A percentile compares a stretch with the other conserved stretches of the same genome.
Conservation (phyloP, 228 moss, liverwort and hornwort genomes). For the Sphagnum magellanicum region DNA sequence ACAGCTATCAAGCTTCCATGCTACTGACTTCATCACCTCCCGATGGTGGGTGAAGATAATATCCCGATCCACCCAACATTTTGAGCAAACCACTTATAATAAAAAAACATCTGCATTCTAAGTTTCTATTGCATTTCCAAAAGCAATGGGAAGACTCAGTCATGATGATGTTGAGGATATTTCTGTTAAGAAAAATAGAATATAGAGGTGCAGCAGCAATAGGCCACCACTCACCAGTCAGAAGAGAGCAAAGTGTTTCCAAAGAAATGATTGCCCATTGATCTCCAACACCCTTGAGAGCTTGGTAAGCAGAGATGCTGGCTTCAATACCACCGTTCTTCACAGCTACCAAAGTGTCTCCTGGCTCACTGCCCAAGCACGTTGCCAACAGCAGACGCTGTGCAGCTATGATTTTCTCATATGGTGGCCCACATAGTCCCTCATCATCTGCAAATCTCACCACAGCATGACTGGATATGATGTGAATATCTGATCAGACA, state of each 20-base stretch:
- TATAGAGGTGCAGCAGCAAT: neutral
- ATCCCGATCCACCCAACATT: no score
- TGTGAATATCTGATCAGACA: no score
- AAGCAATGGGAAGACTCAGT: no score
- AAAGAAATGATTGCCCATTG: slow-evolving; percentile 35
- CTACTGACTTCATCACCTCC: no score
- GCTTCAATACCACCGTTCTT: slow-evolving; percentile 46
- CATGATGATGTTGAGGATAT: no score
- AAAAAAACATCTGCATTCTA: no score
- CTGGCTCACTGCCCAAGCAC: slow-evolving; percentile 27
- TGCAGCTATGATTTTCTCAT: no score
- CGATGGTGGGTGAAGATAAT: no score
- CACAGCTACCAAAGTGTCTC: slow-evolving; percentile 40
- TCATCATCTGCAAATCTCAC: slow-evolving; percentile 19
- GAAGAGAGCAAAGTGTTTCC: slow-evolving; percentile 27
- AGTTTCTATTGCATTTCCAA: no score
- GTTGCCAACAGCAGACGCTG: neutral
- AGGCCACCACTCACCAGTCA: slow-evolving; percentile 22
- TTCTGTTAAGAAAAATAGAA: neutral
- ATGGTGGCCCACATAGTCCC: no score
- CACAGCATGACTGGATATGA: slow-evolving; percentile 12
- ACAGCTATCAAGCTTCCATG: no score
- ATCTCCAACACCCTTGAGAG: slow-evolving; percentile 32
- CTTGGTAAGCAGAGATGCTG: slow-evolving; percentile 44
- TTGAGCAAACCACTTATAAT: no score